A percentile compares a stretch with the other conserved stretches of the same genome.
phyloP scores from a whole-genome alignment of 116 monocot species.

The Zostera marina region DNA sequence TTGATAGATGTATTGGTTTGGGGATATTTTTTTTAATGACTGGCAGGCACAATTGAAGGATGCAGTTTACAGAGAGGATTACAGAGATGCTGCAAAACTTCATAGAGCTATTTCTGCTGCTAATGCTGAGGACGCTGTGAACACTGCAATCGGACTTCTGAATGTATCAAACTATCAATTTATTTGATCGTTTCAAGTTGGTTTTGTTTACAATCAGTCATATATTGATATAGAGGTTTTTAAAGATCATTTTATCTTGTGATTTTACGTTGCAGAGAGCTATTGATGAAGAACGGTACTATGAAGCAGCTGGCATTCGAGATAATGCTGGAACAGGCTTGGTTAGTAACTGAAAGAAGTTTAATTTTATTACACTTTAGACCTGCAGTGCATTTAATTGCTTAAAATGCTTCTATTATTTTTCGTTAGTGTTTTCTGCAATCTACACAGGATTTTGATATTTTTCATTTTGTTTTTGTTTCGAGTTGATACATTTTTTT shows the following conservation, averaged over 20 bases:
- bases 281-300: slow-evolving; percentile 62
- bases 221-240: slow-evolving; percentile 3
- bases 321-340: slow-evolving; percentile 81
- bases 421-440: too few species aligned
- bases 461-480: too few species aligned
- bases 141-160: slow-evolving; percentile 41
- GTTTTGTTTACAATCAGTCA: too few species aligned
- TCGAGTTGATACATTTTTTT: too few species aligned
- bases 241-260: not conserved
- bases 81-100: slow-evolving; percentile 63
- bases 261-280: slow-evolving; percentile 41
- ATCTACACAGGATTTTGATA: too few species aligned
- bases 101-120: slow-evolving; percentile 58
- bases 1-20: not conserved
- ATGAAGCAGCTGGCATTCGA: slow-evolving; percentile 63
- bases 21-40: not conserved
- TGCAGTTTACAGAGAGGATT: slow-evolving; percentile 70
- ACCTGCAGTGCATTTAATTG: not conserved
- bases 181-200: too few species aligned
- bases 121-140: slow-evolving; percentile 51
- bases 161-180: slow-evolving; percentile 21
- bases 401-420: too few species aligned
- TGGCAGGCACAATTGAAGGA: slow-evolving; percentile 54
- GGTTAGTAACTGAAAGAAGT: slow-evolving; percentile 26
- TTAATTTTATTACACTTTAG: not conserved